Percentiles rank a stretch among this genome's conserved stretches.
Evolutionary conservation across 257 asterid genomes (phyloP).

Genomic region (Thymus quinquecostatus): DNA sequence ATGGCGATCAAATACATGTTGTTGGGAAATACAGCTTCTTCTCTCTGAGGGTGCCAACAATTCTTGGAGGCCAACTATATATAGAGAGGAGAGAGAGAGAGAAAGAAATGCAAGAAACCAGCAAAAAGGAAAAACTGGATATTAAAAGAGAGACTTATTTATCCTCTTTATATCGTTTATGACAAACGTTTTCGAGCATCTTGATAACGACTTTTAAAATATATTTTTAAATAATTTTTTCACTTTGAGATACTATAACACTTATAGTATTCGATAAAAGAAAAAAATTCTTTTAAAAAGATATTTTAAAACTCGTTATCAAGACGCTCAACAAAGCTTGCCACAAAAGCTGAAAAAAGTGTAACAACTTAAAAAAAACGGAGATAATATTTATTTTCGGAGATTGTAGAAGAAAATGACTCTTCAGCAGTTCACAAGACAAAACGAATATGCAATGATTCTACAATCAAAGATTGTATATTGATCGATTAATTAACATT

Average conservation of each 20-base stretch:
- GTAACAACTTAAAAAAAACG: no score
- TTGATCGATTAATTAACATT: background rate
- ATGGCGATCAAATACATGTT: slow-evolving; percentile 22
- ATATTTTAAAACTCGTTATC: no score
- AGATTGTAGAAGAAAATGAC: background rate
- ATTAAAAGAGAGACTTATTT: no score
- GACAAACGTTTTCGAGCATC: no score
- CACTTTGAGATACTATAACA: no score
- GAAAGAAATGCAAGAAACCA: background rate
- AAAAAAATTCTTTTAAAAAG: no score
- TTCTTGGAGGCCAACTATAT: slow-evolving; percentile 18
- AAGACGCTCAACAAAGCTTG: no score
- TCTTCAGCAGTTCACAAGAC: slow-evolving; percentile 1
- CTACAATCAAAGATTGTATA: no score
- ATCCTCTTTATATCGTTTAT: background rate
- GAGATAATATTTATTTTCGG: background rate
- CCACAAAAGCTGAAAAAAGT: no score
- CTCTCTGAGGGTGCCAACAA: slow-evolving; percentile 36
- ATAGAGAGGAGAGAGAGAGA: slow-evolving; percentile 37
- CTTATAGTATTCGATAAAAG: no score
- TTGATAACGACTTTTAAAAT: background rate
- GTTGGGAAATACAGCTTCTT: background rate
- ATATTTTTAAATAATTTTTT: no score
- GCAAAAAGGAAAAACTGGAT: background rate
- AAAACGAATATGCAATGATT: background rate